phyloP scores from a whole-genome alignment of 352 stramenopile species.

The Phytophthora agathidicida region DNA sequence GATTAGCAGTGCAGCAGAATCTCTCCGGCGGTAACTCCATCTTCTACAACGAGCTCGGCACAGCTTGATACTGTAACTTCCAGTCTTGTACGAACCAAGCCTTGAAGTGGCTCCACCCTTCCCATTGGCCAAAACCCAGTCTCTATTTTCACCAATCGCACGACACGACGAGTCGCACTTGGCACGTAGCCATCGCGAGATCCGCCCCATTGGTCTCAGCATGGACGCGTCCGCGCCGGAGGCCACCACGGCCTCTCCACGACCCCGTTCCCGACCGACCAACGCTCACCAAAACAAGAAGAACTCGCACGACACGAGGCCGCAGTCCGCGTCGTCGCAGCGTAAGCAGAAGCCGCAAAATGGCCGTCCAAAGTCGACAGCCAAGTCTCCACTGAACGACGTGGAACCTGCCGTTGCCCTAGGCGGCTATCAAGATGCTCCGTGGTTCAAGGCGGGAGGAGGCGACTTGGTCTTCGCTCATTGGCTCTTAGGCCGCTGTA shows the following conservation, averaged over 20 bases:
- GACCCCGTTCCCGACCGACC: not conserved
- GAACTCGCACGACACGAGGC: not conserved
- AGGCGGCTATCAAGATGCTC: slow-evolving; percentile 38
- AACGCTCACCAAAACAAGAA: slow-evolving; percentile 7
- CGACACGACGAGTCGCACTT: not conserved
- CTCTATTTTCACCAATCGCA: slow-evolving; percentile 20
- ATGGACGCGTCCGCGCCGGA: slow-evolving; percentile 33
- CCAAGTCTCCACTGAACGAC: not conserved
- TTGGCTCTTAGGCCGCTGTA: slow-evolving; percentile 66
- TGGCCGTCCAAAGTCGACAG: slow-evolving; percentile 1
- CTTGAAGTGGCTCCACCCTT: slow-evolving; percentile 7
- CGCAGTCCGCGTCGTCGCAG: slow-evolving; percentile 7
- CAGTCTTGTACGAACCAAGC: too few species aligned
- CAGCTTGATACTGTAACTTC: too few species aligned
- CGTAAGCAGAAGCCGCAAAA: slow-evolving; percentile 30
- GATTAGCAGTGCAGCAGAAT: too few species aligned
- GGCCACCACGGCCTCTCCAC: not conserved
- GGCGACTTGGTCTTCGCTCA: slow-evolving; percentile 57
- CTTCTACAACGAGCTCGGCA: too few species aligned
- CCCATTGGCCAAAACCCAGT: slow-evolving; percentile 11
- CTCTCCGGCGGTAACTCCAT: too few species aligned
- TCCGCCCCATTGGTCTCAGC: slow-evolving; percentile 9
- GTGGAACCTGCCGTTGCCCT: slow-evolving; percentile 1
- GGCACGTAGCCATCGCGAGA: not conserved
- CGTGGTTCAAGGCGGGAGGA: slow-evolving; percentile 53